Evolutionary conservation across 768 basidiomycete genomes (phyloP), one percentile per base, ranked within the genome.

Genomic region (Udeniomyces megalosporus): DNA sequence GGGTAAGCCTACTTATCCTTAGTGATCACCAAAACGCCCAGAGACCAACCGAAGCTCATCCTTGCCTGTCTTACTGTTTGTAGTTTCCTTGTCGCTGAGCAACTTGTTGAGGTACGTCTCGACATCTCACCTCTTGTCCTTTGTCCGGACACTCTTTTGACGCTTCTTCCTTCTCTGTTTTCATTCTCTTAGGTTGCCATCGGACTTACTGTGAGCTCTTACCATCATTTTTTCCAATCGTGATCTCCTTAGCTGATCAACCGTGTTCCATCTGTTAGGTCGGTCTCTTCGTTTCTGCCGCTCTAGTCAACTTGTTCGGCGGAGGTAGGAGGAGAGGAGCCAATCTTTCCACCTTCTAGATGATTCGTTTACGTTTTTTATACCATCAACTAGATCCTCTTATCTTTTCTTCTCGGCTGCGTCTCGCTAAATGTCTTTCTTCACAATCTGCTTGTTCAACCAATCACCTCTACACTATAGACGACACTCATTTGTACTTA

Each of bases 21-120:
- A n/a, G n/a, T n/a, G n/a, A n/a, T n/a, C n/a, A n/a, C n/a, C n/a
- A n/a, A n/a, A n/a, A n/a, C n/a, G n/a, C n/a, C n/a, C n/a, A n/a
- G n/a, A n/a, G n/a, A n/a, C n/a, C n/a, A n/a, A n/a, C n/a, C n/a
- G n/a, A n/a, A n/a, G n/a, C n/a, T n/a, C n/a, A n/a, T n/a, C n/a
- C n/a, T n/a, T n/a, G n/a, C n/a, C n/a, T n/a, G n/a, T n/a, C n/a
- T n/a, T n/a, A n/a, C n/a, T n/a, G n/a, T n/a, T n/a, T n/a, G n/a
- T n/a, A n/a, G 84, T 0, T 88, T 88, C 75, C 77, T 79, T 69
- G 84, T 84, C 3, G 86, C 85, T 4, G 75, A 85, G 66, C 84
- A 84, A n/a, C n/a, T n/a, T n/a, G n/a, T n/a, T n/a, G n/a, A n/a
- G 71, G 38, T 42, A 42, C 38, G 38, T 42, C 38, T 42, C 38